These are phyloP conservation scores for Aristolochia californica DNA, from an alignment of 164 flowering plant species.

Conservation along the genomic window DNA sequence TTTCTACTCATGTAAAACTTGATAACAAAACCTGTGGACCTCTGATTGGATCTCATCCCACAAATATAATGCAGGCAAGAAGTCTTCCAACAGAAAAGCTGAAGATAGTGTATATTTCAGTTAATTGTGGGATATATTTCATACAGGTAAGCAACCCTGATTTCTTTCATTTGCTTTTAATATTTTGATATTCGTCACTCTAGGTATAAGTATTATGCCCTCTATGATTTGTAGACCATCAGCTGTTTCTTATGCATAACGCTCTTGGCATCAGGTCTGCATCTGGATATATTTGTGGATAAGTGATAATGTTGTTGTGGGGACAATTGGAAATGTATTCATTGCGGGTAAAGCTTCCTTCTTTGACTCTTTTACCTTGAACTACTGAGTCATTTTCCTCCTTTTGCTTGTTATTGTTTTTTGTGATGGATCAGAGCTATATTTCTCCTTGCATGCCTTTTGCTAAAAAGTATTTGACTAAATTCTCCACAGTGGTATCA, in stretches of 20 bases:
- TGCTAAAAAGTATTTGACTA: background rate
- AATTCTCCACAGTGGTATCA: constrained; percentile 55
- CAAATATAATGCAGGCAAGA: constrained; percentile 46
- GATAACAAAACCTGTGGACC: background rate
- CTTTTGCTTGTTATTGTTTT: background rate
- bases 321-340: constrained; percentile 65
- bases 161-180: no score
- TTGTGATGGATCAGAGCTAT: background rate
- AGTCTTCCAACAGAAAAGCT: constrained; percentile 84
- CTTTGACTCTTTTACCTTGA: background rate
- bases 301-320: constrained; percentile 54
- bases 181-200: no score
- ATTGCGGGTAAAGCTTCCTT: constrained; percentile 56
- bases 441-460: background rate
- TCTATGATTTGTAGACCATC: background rate
- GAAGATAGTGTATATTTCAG: constrained; percentile 43
- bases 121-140: constrained; percentile 51
- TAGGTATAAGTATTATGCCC: background rate
- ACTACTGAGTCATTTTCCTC: no score
- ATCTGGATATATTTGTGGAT: constrained; percentile 87
- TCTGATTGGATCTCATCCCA: no score
- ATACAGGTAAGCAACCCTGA: constrained; percentile 42
- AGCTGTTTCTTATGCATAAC: background rate
- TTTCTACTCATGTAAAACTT: background rate
- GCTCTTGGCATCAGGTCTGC: constrained; percentile 40